phyloP scores from a whole-genome alignment of 768 basidiomycete species.

The Boletus pseudopeckii region DNA sequence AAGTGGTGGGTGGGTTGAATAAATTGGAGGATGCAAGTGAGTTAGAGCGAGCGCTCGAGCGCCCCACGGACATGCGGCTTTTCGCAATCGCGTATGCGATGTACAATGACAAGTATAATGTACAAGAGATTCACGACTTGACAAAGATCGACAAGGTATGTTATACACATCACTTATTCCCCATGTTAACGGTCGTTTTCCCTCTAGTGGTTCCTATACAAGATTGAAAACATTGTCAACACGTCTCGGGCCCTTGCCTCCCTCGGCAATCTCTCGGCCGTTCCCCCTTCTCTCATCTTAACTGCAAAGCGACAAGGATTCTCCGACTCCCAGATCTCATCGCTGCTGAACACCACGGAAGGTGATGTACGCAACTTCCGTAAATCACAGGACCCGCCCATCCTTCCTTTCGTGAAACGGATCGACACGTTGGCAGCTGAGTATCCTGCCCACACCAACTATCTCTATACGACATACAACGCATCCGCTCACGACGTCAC shows the following conservation, averaged over 20 bases:
- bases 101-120: constrained; percentile 88
- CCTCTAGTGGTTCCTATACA: constrained; percentile 92
- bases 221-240: constrained; percentile 97
- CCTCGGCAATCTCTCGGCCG: constrained; percentile 62
- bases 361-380: constrained; percentile 78
- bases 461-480: constrained; percentile 99
- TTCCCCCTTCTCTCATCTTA: constrained; percentile 74
- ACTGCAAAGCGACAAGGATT: constrained; percentile 95
- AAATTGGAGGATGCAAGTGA: constrained; percentile 66
- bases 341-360: constrained; percentile 71
- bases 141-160: constrained; percentile 96
- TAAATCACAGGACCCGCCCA: constrained; percentile 64
- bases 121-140: constrained; percentile 85
- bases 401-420: constrained; percentile 97
- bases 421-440: constrained; percentile 99
- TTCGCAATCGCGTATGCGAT: constrained; percentile 98
- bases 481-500: constrained; percentile 93
- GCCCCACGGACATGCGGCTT: constrained; percentile 92
- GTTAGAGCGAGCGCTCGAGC: constrained; percentile 70
- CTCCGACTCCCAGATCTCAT: constrained; percentile 88
- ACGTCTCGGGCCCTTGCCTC: constrained; percentile 74
- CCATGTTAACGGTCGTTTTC: not conserved
- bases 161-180: not conserved
- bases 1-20: constrained; percentile 86
- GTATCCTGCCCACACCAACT: constrained; percentile 98